Percentiles rank a stretch among this genome's conserved stretches.
These are phyloP conservation scores for Bretziella fagacearum DNA, from an alignment of 2,329 filamentous ascomycete genomes.

Conservation along the genomic window DNA sequence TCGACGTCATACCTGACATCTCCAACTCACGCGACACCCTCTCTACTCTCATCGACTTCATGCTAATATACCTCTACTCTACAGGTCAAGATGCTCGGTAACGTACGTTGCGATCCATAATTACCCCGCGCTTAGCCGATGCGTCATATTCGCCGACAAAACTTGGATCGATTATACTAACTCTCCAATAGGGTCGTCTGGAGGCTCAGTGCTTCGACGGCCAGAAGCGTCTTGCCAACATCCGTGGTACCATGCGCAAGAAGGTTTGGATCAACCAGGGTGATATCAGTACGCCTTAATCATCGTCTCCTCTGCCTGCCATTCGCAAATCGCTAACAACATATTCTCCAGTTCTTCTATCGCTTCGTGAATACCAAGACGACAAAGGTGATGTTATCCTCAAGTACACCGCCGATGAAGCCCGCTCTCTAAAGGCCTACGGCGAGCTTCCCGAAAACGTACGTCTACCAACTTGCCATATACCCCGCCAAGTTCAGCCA, in stretches of 20 bases:
- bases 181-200: slow-evolving; percentile 45
- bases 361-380: slow-evolving; percentile 82
- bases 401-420: slow-evolving; percentile 94
- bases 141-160: too few relatives aligned
- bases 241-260: slow-evolving; percentile 49
- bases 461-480: neutral
- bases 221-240: slow-evolving; percentile 52
- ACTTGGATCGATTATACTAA: too few relatives aligned
- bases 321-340: slow-evolving; percentile 1
- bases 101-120: slow-evolving; percentile 25
- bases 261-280: slow-evolving; percentile 99
- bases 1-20: too few relatives aligned
- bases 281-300: slow-evolving; percentile 41
- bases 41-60: neutral
- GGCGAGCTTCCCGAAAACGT: slow-evolving; percentile 81
- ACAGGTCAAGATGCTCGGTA: slow-evolving; percentile 75
- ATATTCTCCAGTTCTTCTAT: slow-evolving; percentile 45
- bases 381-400: slow-evolving; percentile 94
- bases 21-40: neutral
- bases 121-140: too few relatives aligned
- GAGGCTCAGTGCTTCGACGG: slow-evolving; percentile 93
- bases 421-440: slow-evolving; percentile 86
- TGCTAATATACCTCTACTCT: slow-evolving; percentile 16
- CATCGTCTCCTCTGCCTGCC: neutral
- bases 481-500: neutral